Percentiles rank a stretch among this genome's conserved stretches.
phyloP scores from a whole-genome alignment of 176 grass and related monocot species.

The Alloteropsis semialata region DNA sequence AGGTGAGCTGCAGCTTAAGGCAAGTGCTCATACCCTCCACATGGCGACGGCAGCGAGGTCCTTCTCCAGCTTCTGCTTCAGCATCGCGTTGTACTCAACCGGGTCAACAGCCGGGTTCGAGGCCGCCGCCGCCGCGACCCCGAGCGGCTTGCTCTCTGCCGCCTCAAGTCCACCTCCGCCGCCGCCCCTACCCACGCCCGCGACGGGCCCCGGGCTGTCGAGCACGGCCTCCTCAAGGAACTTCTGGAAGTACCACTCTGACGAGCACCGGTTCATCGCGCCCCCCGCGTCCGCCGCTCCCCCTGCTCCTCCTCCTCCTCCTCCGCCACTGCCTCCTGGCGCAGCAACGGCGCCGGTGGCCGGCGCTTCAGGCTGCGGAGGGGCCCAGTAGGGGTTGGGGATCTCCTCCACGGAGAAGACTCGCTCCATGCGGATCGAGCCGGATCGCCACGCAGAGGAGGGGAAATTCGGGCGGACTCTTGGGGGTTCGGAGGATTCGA shows the following conservation, averaged over 20 bases:
- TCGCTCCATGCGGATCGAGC: constrained; percentile 55
- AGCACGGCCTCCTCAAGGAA: constrained; percentile 76
- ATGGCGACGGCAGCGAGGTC: constrained; percentile 86
- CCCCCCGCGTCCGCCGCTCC: not conserved
- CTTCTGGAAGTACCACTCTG: constrained; percentile 96
- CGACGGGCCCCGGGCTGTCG: constrained; percentile 33
- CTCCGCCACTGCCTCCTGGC: not conserved
- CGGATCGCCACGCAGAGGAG: not conserved
- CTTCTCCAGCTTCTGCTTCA: constrained; percentile 91
- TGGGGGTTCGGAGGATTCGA: constrained; percentile 9
- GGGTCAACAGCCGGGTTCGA: constrained; percentile 51
- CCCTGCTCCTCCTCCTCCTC: not conserved
- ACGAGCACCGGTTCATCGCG: constrained; percentile 69
- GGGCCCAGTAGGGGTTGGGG: constrained; percentile 58
- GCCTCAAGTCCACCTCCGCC: constrained; percentile 1
- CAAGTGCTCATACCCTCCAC: constrained; percentile 57
- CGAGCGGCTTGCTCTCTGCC: constrained; percentile 27
- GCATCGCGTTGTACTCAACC: constrained; percentile 65
- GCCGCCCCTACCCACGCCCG: not conserved
- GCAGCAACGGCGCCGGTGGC: not conserved
- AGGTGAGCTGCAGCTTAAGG: not conserved
- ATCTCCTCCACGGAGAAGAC: constrained; percentile 90
- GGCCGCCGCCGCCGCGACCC: not conserved
- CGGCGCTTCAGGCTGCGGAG: constrained; percentile 8
- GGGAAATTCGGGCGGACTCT: not conserved